Base-by-base conservation (phyloP, 225 moss, liverwort and hornwort species). In the Climacium dendroides region DNA sequence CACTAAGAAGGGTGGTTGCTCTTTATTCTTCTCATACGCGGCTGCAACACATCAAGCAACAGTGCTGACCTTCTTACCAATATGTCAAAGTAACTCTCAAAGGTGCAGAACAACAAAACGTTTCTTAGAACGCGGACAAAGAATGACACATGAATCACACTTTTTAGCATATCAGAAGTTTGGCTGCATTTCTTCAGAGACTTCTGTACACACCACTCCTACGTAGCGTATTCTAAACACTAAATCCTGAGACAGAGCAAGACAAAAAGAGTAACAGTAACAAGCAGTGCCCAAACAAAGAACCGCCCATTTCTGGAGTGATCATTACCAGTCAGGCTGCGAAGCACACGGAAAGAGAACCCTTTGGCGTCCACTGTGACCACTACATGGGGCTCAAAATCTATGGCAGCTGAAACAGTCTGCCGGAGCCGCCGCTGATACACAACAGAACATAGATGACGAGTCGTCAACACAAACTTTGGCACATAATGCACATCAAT, bases 341-440 rank as follows among this genome's bases (percentile, higher is more conserved):
- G 91, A 35, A 97, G 95, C 64, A 97, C 90, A 81, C 97, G 97
- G 70, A 97, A 99, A 48, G 94, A 99, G 83, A 99, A 99, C 25
- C 98, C 98, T 88, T 99, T 99, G 76, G 97, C 87, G 86, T 99
- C 98, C 74, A 99, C 89, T 20, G 98, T 97, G 92, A 99, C 90
- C 35, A 99, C 92, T 72, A 97, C 93, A 85, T 96, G 91, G 54
- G 98, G 98, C 76, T 96, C 88, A 90, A 96, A 97, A 79, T 89
- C 87, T 72, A 94, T 54, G 37, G 92, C 95, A 83, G 96, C 98
- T 80, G 89, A 87, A 79, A 97, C 92, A 84, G 97, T 97, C 88
- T 95, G 93, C 83, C 93, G 89, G 85, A 97, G 90, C 55, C 97
- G 96, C 78, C 89, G 88, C 98, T 99, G 87, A 78, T 66, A 91